Conservation (phyloP, 2,329 filamentous ascomycete species). For the Stromatinia cepivora region DNA sequence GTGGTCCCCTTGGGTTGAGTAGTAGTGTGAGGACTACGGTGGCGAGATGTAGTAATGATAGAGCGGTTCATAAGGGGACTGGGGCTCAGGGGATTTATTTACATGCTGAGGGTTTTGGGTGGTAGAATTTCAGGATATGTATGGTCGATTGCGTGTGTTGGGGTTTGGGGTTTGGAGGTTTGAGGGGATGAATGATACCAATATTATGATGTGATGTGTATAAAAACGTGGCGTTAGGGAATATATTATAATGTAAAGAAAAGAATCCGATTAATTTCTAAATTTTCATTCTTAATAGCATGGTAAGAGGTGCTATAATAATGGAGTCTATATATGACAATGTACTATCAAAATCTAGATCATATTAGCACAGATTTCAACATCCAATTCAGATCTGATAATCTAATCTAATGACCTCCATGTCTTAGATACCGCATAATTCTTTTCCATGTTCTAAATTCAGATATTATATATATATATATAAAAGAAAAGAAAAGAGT, state of each 20-base stretch:
- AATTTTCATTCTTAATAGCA: too few relatives aligned
- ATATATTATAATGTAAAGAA: background rate
- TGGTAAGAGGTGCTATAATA: too few relatives aligned
- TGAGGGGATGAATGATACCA: background rate
- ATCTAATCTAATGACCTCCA: too few relatives aligned
- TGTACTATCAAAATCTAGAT: too few relatives aligned
- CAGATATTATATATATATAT: too few relatives aligned
- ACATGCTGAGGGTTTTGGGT: slow-evolving; percentile 60
- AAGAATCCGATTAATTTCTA: background rate
- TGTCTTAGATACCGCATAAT: too few relatives aligned
- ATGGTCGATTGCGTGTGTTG: background rate
- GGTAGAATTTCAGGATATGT: slow-evolving; percentile 38
- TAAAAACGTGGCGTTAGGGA: background rate
- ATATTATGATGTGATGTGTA: background rate
- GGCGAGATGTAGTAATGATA: slow-evolving; percentile 56
- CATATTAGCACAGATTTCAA: too few relatives aligned
- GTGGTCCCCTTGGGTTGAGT: slow-evolving; percentile 57
- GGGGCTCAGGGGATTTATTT: slow-evolving; percentile 63
- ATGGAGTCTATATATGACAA: too few relatives aligned
- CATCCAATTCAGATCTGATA: too few relatives aligned
- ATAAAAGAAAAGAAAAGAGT: too few relatives aligned
- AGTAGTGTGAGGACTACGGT: slow-evolving; percentile 56
- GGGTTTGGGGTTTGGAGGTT: background rate
- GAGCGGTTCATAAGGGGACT: slow-evolving; percentile 63
- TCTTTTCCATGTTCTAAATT: too few relatives aligned